Evolutionary conservation across 2,329 filamentous ascomycete species (phyloP).

Genomic region (Emericellopsis atlantica): DNA sequence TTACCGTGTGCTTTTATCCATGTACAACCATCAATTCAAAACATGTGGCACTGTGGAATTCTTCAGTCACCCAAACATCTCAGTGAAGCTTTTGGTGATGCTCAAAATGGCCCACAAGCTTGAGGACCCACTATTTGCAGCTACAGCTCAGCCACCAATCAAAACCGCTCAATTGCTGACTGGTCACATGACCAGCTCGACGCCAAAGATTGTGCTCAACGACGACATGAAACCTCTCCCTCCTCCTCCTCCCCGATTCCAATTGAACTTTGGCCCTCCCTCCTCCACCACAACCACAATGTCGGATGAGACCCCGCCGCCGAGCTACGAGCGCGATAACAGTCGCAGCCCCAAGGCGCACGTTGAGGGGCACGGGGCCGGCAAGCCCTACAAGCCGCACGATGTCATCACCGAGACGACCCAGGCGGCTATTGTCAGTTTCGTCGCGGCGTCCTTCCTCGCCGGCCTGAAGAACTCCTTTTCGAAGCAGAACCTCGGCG

Average conservation of each 20-base stretch:
- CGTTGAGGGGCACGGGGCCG: constrained; percentile 5
- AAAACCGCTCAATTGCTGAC: constrained; percentile 17
- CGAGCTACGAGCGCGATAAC: constrained; percentile 10
- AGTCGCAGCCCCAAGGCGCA: constrained; percentile 13
- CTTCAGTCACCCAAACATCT: no score
- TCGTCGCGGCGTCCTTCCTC: constrained; percentile 55
- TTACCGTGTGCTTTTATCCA: no score
- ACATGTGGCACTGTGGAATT: no score
- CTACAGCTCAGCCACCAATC: constrained; percentile 13
- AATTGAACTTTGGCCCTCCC: background rate
- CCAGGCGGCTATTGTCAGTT: constrained; percentile 52
- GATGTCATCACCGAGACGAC: constrained; percentile 60
- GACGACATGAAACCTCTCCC: constrained; percentile 8
- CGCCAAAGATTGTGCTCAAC: constrained; percentile 5
- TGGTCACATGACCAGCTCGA: constrained; percentile 18
- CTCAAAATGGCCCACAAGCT: background rate
- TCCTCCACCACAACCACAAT: constrained; percentile 11
- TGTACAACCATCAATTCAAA: no score
- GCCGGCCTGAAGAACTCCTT: constrained; percentile 81
- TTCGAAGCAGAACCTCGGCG: constrained; percentile 68
- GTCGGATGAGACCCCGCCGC: constrained; percentile 3
- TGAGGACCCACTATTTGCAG: background rate
- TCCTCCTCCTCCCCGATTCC: constrained; percentile 8
- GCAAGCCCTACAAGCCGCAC: constrained; percentile 49
- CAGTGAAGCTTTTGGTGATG: background rate